phyloP scores from a whole-genome alignment of 805 yeast genomes.

The Cyberlindnera samutprakarnensis region DNA sequence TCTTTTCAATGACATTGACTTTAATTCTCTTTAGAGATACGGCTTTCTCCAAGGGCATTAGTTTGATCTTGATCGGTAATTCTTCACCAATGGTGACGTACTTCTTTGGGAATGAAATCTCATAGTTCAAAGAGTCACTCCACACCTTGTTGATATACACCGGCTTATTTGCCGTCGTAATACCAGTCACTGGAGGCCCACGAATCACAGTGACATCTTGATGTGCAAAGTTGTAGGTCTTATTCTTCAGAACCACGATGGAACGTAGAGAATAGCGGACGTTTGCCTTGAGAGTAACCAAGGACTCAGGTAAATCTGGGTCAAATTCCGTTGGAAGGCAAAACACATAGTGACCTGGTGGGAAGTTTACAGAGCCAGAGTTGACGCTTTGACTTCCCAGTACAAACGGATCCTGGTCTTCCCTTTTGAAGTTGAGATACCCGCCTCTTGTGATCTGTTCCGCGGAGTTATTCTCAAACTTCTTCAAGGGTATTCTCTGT shows the following conservation, averaged over 20 bases:
- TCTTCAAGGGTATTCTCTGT: conserved; percentile 8
- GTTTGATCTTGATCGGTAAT: conserved; percentile 52
- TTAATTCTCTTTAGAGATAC: conserved; percentile 56
- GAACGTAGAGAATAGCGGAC: conserved; percentile 38
- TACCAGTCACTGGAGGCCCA: conserved; percentile 32
- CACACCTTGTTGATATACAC: conserved; percentile 69
- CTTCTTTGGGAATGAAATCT: conserved; percentile 63
- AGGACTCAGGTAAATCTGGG: conserved; percentile 54
- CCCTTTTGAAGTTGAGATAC: conserved; percentile 6
- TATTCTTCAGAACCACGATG: conserved; percentile 18
- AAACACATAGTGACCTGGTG: conserved; percentile 67
- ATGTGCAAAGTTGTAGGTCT: conserved; percentile 27
- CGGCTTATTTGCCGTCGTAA: conserved; percentile 52
- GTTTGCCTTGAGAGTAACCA: conserved; percentile 41
- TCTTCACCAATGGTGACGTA: conserved; percentile 58
- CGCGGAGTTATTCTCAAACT: conserved; percentile 6
- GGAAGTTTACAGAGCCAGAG: conserved; percentile 17
- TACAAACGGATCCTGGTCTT: conserved; percentile 12
- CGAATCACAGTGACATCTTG: conserved; percentile 29
- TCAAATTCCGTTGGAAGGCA: conserved; percentile 57
- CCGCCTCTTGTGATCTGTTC: conserved; percentile 14
- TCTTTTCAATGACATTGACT: conserved; percentile 58
- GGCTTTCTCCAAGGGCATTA: conserved; percentile 58
- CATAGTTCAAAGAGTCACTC: conserved; percentile 66
- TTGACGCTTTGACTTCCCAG: conserved; percentile 9